Percentiles rank a stretch among this genome's conserved stretches.
These are phyloP conservation scores for Microstegium vimineum DNA, from an alignment of 176 grass and related monocot genomes.

Conservation along the genomic window DNA sequence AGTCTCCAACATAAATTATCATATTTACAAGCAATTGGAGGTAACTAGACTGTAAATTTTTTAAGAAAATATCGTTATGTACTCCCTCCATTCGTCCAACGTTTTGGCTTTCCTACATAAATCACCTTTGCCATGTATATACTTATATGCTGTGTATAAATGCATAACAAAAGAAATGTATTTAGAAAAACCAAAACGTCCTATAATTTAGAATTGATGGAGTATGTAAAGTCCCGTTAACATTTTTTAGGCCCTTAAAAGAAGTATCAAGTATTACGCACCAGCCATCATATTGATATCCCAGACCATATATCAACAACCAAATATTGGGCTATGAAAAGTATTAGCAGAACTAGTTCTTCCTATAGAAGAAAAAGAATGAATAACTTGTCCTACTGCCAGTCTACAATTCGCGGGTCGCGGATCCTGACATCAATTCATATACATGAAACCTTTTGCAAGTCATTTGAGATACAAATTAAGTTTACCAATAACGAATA, in stretches of 20 bases:
- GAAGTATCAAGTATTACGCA: not conserved
- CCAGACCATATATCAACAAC: not conserved
- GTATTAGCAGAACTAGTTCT: not conserved
- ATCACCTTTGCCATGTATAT: no score
- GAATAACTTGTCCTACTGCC: not conserved
- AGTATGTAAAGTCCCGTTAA: not conserved
- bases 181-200: no score
- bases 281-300: not conserved
- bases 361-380: not conserved
- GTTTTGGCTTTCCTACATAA: no score
- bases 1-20: constrained; percentile 12
- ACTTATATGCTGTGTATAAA: no score
- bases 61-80: no score
- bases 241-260: not conserved
- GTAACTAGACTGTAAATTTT: not conserved
- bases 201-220: no score
- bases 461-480: not conserved
- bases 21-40: not conserved
- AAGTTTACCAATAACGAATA: not conserved
- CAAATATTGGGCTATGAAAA: not conserved
- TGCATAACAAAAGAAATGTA: no score
- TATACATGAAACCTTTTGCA: not conserved
- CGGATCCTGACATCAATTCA: not conserved
- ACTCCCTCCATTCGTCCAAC: no score
- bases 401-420: not conserved